Percentiles rank a stretch among this genome's conserved stretches.
phyloP scores from a whole-genome alignment of 139 green algal species.

The Tetradesmus obliquus region DNA sequence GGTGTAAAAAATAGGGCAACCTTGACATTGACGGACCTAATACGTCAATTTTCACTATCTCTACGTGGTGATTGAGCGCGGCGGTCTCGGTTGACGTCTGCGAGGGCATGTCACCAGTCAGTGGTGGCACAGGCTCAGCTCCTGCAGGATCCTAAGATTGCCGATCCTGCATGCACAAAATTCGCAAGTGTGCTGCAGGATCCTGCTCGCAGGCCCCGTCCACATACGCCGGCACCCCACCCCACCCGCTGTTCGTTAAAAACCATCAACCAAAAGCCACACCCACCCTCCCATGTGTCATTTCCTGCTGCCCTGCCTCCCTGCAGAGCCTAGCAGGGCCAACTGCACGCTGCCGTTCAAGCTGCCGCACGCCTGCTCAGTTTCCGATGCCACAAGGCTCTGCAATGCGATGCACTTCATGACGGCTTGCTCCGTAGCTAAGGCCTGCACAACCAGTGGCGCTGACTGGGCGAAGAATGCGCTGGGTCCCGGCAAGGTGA shows the following conservation, averaged over 20 bases:
- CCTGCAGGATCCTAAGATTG: too few relatives aligned
- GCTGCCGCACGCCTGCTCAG: background rate
- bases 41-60: too few relatives aligned
- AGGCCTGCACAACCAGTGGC: background rate
- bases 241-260: too few relatives aligned
- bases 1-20: background rate
- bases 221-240: background rate
- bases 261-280: background rate
- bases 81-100: too few relatives aligned
- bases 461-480: background rate
- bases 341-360: background rate
- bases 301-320: background rate
- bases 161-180: too few relatives aligned
- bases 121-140: too few relatives aligned
- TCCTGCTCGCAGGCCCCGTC: background rate
- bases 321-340: background rate
- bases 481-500: background rate
- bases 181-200: background rate
- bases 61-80: too few relatives aligned
- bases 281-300: background rate
- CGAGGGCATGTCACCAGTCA: too few relatives aligned
- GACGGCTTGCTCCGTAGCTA: background rate
- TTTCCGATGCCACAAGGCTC: background rate
- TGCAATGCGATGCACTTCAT: background rate
- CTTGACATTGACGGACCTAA: too few relatives aligned